Percentiles rank a stretch among this genome's conserved stretches.
Evolutionary conservation across 176 grass and related monocot species (phyloP).

Genomic region (Leersia perrieri): DNA sequence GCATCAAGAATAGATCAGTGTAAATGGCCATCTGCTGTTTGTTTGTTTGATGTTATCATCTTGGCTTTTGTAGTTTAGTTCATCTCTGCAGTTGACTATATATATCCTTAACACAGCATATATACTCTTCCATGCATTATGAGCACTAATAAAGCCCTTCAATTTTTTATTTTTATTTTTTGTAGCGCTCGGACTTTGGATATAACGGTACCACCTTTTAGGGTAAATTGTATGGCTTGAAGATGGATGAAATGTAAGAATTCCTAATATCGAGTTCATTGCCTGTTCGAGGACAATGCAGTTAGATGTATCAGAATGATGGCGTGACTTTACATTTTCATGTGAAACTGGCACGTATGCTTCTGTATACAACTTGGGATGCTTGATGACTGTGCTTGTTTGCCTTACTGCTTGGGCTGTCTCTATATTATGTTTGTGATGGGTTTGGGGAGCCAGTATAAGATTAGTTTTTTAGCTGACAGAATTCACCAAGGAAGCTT

Average conservation of each 20-base stretch:
- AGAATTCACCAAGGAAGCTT: neutral
- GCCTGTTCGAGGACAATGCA: constrained; percentile 24
- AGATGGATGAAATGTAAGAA: neutral
- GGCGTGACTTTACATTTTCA: neutral
- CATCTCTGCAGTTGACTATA: neutral
- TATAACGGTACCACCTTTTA: constrained; percentile 71
- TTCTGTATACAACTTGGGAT: neutral
- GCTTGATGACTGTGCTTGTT: neutral
- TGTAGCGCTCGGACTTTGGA: constrained; percentile 55
- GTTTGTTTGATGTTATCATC: neutral
- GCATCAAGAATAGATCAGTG: constrained; percentile 86
- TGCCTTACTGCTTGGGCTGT: neutral
- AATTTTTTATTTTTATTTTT: neutral
- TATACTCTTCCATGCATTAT: neutral
- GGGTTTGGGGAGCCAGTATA: neutral
- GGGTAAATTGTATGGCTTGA: neutral
- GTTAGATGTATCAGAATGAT: neutral
- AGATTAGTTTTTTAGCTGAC: neutral
- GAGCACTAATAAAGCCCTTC: neutral
- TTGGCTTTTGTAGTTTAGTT: neutral
- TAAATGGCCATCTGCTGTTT: constrained; percentile 42
- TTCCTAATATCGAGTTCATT: neutral
- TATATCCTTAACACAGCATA: neutral
- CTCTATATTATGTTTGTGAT: neutral
- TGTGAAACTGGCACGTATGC: neutral